A percentile compares a stretch with the other conserved stretches of the same genome.
phyloP scores from a whole-genome alignment of 164 flowering plant genomes.

The Litsea cubeba region DNA sequence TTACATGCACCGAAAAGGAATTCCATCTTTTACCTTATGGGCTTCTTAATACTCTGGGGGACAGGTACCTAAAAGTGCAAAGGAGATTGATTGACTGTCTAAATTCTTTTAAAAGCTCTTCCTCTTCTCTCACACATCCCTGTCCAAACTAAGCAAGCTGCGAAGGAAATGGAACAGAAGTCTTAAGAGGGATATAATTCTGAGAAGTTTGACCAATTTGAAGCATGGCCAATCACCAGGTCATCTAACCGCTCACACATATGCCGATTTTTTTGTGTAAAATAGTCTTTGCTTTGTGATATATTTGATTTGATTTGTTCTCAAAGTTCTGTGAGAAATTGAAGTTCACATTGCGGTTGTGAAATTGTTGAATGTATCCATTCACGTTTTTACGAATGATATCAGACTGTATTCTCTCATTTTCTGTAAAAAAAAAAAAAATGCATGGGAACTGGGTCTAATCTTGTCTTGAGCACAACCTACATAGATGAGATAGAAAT shows the following conservation, averaged over 20 bases:
- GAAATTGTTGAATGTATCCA: slow-evolving; percentile 6
- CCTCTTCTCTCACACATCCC: slow-evolving; percentile 14
- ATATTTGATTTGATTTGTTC: slow-evolving; percentile 24
- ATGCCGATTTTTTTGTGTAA: slow-evolving; percentile 32
- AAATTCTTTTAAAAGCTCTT: slow-evolving; percentile 17
- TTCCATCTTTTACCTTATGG: slow-evolving; percentile 46
- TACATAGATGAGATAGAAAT: too few relatives aligned
- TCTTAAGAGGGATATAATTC: slow-evolving; percentile 7
- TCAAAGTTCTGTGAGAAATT: background rate
- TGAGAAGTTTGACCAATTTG: slow-evolving; percentile 7
- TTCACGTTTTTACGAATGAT: background rate
- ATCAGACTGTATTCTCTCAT: too few relatives aligned
- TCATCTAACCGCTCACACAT: slow-evolving; percentile 15
- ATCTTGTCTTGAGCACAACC: too few relatives aligned
- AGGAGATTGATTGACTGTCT: slow-evolving; percentile 45
- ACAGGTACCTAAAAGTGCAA: slow-evolving; percentile 54
- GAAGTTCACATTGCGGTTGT: background rate
- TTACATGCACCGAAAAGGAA: slow-evolving; percentile 30
- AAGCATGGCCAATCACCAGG: slow-evolving; percentile 14
- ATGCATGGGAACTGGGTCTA: too few relatives aligned
- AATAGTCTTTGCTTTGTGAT: slow-evolving; percentile 33
- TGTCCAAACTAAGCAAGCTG: slow-evolving; percentile 11
- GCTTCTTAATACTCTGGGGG: slow-evolving; percentile 54
- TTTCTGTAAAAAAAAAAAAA: too few relatives aligned
- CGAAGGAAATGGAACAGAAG: slow-evolving; percentile 1